A percentile compares a stretch with the other conserved stretches of the same genome.
Conservation (phyloP, 2,329 filamentous ascomycete species). For the Gliomastix tumulicola region DNA sequence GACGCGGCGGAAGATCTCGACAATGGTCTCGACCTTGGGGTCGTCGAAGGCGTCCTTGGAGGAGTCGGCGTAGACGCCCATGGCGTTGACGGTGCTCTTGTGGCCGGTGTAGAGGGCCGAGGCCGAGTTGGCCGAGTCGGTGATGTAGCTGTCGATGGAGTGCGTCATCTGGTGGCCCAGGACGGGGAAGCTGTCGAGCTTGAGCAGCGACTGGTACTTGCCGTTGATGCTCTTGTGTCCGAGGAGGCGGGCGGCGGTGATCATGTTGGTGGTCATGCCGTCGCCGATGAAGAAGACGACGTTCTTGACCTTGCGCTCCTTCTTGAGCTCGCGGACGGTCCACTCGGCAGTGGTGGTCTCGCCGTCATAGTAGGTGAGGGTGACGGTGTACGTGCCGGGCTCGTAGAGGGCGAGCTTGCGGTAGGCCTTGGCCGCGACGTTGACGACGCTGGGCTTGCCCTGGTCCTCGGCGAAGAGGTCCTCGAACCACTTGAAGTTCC, state of each 20-base stretch:
- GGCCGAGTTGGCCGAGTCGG: slow-evolving; percentile 79
- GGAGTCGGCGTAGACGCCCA: slow-evolving; percentile 75
- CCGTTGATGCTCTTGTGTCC: slow-evolving; percentile 80
- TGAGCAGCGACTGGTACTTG: slow-evolving; percentile 69
- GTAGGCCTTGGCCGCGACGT: slow-evolving; percentile 75
- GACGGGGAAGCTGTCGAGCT: slow-evolving; percentile 79
- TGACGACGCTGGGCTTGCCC: slow-evolving; percentile 63
- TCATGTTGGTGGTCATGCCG: slow-evolving; percentile 70
- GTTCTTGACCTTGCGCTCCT: slow-evolving; percentile 73
- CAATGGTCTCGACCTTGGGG: slow-evolving; percentile 79
- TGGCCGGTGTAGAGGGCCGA: slow-evolving; percentile 77
- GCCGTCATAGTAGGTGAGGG: slow-evolving; percentile 66
- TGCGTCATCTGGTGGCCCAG: slow-evolving; percentile 86
- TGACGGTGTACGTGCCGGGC: slow-evolving; percentile 73
- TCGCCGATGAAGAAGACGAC: slow-evolving; percentile 79
- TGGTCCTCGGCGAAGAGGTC: slow-evolving; percentile 74
- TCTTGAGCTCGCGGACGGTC: slow-evolving; percentile 65
- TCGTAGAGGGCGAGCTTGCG: slow-evolving; percentile 69
- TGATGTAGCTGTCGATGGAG: slow-evolving; percentile 79
- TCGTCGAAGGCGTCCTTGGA: slow-evolving; percentile 70
- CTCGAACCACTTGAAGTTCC: slow-evolving; percentile 82
- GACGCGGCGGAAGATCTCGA: slow-evolving; percentile 68
- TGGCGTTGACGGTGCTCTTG: slow-evolving; percentile 76
- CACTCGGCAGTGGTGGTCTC: slow-evolving; percentile 68
- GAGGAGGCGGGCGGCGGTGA: slow-evolving; percentile 72